Conservation (phyloP, 768 basidiomycete genomes). For the Ramaria sp. region DNA sequence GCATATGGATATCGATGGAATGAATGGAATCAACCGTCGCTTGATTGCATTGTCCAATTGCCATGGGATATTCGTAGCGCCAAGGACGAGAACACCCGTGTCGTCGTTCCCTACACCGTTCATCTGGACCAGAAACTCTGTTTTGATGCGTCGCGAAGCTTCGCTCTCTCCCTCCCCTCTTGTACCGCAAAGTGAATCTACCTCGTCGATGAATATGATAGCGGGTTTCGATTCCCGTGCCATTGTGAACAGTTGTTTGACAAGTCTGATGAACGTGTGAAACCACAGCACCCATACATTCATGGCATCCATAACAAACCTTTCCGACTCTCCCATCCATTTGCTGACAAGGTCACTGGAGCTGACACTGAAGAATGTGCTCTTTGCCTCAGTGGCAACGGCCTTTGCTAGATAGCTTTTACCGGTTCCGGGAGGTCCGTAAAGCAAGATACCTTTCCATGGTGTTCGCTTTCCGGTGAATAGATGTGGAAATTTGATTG, state of each 20-base stretch:
- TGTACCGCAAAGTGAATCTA: constrained; percentile 91
- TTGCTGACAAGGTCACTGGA: constrained; percentile 95
- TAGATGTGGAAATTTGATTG: constrained; percentile 97
- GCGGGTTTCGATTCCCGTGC: constrained; percentile 93
- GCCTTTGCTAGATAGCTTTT: constrained; percentile 97
- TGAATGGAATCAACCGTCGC: constrained; percentile 48
- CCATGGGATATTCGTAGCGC: constrained; percentile 99
- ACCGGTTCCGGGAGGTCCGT: constrained; percentile 96
- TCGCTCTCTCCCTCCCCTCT: constrained; percentile 97
- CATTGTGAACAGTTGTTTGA: constrained; percentile 93
- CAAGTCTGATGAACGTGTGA: constrained; percentile 44
- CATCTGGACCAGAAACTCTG: constrained; percentile 97
- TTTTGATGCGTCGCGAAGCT: constrained; percentile 94
- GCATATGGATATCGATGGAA: background rate
- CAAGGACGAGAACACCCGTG: constrained; percentile 89
- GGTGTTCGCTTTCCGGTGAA: constrained; percentile 98
- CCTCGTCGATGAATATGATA: constrained; percentile 98
- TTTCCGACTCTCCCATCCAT: constrained; percentile 98
- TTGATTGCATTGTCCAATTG: constrained; percentile 96
- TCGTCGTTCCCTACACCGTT: constrained; percentile 98
- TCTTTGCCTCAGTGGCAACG: constrained; percentile 97
- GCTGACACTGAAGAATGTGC: constrained; percentile 96
- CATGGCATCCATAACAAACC: constrained; percentile 36
- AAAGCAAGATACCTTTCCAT: constrained; percentile 91
- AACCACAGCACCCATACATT: background rate